Evolutionary conservation across 2,329 filamentous ascomycete genomes (phyloP).

Genomic region (Colletotrichum horii): DNA sequence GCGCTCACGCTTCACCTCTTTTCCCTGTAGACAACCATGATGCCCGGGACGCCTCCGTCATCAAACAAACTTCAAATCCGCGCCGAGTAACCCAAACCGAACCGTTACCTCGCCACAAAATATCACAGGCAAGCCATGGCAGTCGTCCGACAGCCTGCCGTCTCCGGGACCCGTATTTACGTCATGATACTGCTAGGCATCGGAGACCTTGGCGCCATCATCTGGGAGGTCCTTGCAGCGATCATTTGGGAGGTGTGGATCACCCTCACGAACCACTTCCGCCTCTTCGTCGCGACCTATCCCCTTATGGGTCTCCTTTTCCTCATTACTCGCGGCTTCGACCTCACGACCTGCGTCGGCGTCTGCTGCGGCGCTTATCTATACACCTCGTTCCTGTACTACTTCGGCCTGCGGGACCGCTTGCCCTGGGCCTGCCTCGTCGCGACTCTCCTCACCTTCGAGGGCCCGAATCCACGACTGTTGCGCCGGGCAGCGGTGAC

Average conservation of each 20-base stretch:
- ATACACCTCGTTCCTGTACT: slow-evolving; percentile 9
- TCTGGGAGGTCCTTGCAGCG: slow-evolving; percentile 17
- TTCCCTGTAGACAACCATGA: not conserved
- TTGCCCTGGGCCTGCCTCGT: slow-evolving; percentile 13
- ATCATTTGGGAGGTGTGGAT: slow-evolving; percentile 6
- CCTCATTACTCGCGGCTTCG: not conserved
- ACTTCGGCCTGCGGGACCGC: slow-evolving; percentile 2
- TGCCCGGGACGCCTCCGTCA: not conserved
- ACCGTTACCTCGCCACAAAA: not conserved
- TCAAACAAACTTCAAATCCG: not conserved
- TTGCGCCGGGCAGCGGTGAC: slow-evolving; percentile 12
- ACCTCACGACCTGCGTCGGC: not conserved
- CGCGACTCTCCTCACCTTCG: slow-evolving; percentile 6
- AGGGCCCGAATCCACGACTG: slow-evolving; percentile 5
- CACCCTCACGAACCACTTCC: slow-evolving; percentile 17
- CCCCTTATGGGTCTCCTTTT: slow-evolving; percentile 15
- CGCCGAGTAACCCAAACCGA: not conserved
- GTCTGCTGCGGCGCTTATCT: slow-evolving; percentile 3
- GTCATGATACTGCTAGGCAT: slow-evolving; percentile 16
- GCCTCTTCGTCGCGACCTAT: slow-evolving; percentile 15
- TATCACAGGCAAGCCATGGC: not conserved
- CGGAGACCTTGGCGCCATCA: slow-evolving; percentile 4
- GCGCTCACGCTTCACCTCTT: not conserved
- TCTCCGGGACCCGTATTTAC: slow-evolving; percentile 1
- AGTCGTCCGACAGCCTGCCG: not conserved